Evolutionary conservation across 306 rosid genomes (phyloP), one percentile per base, ranked within the genome.

Genomic region (Adenanthera pavonina): DNA sequence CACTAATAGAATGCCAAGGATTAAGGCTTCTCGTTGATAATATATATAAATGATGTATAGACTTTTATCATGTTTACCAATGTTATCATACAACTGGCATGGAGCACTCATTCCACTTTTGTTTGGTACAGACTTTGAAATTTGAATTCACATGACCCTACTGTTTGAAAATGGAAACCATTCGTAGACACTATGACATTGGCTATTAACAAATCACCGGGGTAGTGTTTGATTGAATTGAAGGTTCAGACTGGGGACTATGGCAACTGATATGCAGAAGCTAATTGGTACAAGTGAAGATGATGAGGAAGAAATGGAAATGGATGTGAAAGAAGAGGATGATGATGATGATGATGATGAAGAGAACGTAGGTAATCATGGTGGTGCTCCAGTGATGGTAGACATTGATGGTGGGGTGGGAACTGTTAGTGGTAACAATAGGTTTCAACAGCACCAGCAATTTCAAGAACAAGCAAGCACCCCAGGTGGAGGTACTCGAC

Each of bases 271-370:
- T 82, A 82, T 93, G 86, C 94, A 87, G 82, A 95, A 88, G 78
- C 86, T 95, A 54, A 90, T 92, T 52, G 99, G 92, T 69, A 85
- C 92, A 7, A 90, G 97, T 74, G 99, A 95, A 82, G 96, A 95
- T 65, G 97, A 95, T 72, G 99, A 92, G 35, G 97, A 90, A 75
- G 99, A 91, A 49, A 84, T 95, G 89, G 99, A 89, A 66, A 93
- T 89, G 97, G 98, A 91, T 80, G 91, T 93, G 83, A 95, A 93
- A 77, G 98, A 87, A 76, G 99, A 91, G 88, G 97, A 87, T 20
- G 97, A 88, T 6, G 91, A 89, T 0, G 91, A 88, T 76, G 91
- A 88, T 43, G 46, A 88, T 43, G 46, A 43, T 38, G 30, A 59
- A 6, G 91, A 91, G 83, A 84, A 85, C 67, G 87, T 91, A 15